These are phyloP conservation scores for Botryotinia calthae DNA, from an alignment of 2,329 filamentous ascomycete genomes.

Conservation along the genomic window DNA sequence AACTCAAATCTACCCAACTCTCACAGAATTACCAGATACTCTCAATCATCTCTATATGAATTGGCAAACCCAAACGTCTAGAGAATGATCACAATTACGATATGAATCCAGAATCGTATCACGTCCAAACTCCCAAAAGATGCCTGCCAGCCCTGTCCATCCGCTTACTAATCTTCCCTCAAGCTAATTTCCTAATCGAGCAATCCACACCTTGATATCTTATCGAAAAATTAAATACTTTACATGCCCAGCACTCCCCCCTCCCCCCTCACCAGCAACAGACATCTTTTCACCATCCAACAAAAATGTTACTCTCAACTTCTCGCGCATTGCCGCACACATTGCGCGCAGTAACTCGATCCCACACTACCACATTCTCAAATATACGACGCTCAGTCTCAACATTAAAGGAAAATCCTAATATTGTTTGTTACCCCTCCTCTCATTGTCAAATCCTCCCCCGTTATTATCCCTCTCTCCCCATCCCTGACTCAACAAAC, in stretches of 20 bases:
- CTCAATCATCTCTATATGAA: not conserved
- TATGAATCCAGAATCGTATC: too few species aligned
- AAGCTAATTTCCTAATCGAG: slow-evolving; percentile 18
- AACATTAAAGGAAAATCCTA: slow-evolving; percentile 36
- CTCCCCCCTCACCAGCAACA: not conserved
- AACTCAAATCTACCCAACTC: not conserved
- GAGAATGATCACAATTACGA: too few species aligned
- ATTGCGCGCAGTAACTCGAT: not conserved
- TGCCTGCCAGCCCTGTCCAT: not conserved
- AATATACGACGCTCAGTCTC: slow-evolving; percentile 23
- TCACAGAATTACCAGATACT: not conserved
- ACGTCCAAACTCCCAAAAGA: not conserved
- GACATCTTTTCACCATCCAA: not conserved
- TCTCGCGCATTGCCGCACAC: not conserved
- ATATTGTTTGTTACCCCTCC: slow-evolving; percentile 31
- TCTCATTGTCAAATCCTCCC: not conserved
- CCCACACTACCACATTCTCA: too few species aligned
- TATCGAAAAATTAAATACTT: not conserved
- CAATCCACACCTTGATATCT: not conserved
- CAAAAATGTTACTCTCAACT: slow-evolving; percentile 10
- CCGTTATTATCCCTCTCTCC: not conserved
- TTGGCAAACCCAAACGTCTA: not conserved
- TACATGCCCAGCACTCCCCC: not conserved
- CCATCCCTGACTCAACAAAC: not conserved
- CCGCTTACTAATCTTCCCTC: not conserved